Conservation (phyloP, 805 yeast genomes). For the Geotrichum ghanense region DNA sequence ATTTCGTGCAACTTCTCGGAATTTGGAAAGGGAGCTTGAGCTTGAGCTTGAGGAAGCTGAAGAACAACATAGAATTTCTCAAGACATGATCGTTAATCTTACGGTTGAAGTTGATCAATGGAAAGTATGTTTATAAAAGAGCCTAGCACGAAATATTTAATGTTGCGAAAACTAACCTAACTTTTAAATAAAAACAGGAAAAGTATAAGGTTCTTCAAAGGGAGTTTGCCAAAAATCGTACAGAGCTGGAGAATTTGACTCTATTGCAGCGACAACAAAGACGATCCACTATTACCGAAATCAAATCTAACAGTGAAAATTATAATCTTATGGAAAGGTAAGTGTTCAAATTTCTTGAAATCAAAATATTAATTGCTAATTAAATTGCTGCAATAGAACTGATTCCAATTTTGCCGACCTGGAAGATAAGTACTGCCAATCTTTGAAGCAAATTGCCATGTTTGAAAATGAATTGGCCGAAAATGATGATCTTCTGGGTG, state of each 20-base stretch:
- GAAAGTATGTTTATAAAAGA: constrained; percentile 9
- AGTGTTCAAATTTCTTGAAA: constrained; percentile 33
- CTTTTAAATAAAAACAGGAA: neutral
- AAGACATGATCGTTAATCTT: constrained; percentile 6
- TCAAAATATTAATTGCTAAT: constrained; percentile 34
- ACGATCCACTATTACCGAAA: constrained; percentile 15
- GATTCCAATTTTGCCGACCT: constrained; percentile 25
- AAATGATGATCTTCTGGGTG: constrained; percentile 16
- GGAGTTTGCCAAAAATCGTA: constrained; percentile 18
- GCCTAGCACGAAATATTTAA: too few species aligned
- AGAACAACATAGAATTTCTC: constrained; percentile 15
- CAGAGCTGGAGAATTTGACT: constrained; percentile 5
- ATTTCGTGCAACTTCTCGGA: constrained; percentile 33
- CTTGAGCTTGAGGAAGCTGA: constrained; percentile 30
- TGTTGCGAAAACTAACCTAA: neutral
- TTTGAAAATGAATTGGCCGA: constrained; percentile 29
- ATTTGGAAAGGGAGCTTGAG: constrained; percentile 35
- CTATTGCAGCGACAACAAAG: neutral
- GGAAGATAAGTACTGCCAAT: constrained; percentile 25
- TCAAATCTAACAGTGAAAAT: constrained; percentile 22
- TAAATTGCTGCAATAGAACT: constrained; percentile 27
- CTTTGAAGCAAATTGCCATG: constrained; percentile 30
- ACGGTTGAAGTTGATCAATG: neutral
- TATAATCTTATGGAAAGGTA: constrained; percentile 22
- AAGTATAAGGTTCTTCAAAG: constrained; percentile 21